Base-by-base conservation (phyloP, 768 basidiomycete species). In the Coprinellus aureogranulatus region DNA sequence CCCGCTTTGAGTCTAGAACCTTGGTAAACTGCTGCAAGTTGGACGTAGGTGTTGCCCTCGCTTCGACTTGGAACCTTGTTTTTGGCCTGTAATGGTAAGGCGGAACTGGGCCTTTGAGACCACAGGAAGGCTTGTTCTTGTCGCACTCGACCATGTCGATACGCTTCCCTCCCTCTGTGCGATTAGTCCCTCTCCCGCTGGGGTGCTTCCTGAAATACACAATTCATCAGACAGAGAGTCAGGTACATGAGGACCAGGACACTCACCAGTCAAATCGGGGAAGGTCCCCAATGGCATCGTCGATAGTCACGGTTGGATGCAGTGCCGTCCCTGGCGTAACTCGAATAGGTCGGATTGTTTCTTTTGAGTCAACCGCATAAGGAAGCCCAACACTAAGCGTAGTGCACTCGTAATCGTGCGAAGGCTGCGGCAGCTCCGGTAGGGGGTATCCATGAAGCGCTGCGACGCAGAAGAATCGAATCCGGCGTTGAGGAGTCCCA, bases 251-350 rank as follows among this genome's bases (percentile, higher is more conserved):
- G 50, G 41, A 4, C 50, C n/a, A 59, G 23, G 23, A 2, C 20
- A 59, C 75, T 9, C 65, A 90, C 91, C 89, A 92, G 56, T 93
- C 87, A 67, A 87, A 93, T 3, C 69, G 77, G 2, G 82, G 84
- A 9, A 93, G 73, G 66, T 93, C 91, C 2, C 78, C 73, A 49
- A 92, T 90, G 1, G 90, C 89, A 65, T 91, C 89, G 22, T 81
- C 79, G 41, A 91, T 79, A 0, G 83, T 81, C 22, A 91, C 82
- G 61, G 75, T 75, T 8, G 72, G 74, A 65, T 86, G 83, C 0
- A 81, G 80, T 1, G 85, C 85, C 1, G 75, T 77, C 0, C 89
- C 89, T 22, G 62, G 58, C 3, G 69, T 64, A 0, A 77, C 75
- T 12, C 71, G 72, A 18, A 89, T 79, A 0, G 84, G 81, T 2